phyloP scores from a whole-genome alignment of 2,329 filamentous ascomycete species.

The Aschersonia sp. region DNA sequence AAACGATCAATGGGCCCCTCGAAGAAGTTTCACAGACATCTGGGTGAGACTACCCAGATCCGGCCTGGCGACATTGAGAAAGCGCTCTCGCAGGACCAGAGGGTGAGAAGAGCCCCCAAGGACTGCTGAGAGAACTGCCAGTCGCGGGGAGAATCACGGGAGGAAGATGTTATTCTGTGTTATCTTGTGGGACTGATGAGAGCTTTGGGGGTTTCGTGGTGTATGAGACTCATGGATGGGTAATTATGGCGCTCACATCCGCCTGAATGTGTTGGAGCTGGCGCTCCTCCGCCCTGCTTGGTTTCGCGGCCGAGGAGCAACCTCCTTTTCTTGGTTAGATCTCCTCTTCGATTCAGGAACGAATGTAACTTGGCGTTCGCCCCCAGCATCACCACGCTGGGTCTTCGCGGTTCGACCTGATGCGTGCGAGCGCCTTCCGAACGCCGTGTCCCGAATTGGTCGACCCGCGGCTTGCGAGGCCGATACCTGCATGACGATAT shows the following conservation, averaged over 20 bases:
- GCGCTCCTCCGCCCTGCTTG: constrained; percentile 48
- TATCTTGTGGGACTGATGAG: too few species aligned
- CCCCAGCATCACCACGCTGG: constrained; percentile 34
- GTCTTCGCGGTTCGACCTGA: constrained; percentile 29
- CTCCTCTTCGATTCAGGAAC: constrained; percentile 44
- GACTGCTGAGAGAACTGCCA: too few species aligned
- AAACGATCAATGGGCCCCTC: constrained; percentile 24
- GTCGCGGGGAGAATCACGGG: too few species aligned
- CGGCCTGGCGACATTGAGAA: constrained; percentile 45
- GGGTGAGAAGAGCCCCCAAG: too few species aligned
- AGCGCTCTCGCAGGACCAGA: constrained; percentile 25
- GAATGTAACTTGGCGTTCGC: constrained; percentile 60
- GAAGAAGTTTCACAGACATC: constrained; percentile 25
- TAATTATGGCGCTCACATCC: constrained; percentile 28
- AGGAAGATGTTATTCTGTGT: too few species aligned
- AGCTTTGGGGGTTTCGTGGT: background rate
- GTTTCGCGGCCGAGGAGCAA: constrained; percentile 17
- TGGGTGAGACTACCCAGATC: constrained; percentile 28
- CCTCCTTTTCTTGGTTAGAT: constrained; percentile 21
- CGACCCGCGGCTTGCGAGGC: constrained; percentile 49
- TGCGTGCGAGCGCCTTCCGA: constrained; percentile 42
- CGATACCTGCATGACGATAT: constrained; percentile 51
- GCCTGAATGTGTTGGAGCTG: constrained; percentile 61
- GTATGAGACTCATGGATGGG: constrained; percentile 4
- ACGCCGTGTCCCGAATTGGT: constrained; percentile 37